Base-by-base conservation (phyloP, 768 basidiomycete species). In the Agrocybe praecox region DNA sequence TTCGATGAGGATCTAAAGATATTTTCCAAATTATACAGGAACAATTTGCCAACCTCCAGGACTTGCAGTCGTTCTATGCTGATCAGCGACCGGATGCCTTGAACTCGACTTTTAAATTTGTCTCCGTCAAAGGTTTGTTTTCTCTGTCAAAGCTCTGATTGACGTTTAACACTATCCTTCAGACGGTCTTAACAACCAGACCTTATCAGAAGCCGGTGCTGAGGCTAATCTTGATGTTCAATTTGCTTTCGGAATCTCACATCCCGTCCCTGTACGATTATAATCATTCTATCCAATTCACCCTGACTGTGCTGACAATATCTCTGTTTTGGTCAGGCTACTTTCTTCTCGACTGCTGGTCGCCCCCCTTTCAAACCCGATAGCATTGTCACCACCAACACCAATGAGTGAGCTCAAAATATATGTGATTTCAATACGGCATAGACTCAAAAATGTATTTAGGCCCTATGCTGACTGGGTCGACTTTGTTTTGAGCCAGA, bases 211-310 rank as follows among this genome's bases (percentile, higher is more conserved):
- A 14, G 83, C 88, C 15, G 88, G 88, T 1, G 63, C 55, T 3
- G 90, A 92, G 67, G 89, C 88, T 2, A 78, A 87, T 59, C 70
- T 90, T 23, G 88, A 90, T 58, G 79, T 80, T 3, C 87, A 90
- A 63, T 87, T 84, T 67, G 86, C 81, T 1, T 86, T 81, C 56
- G 89, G 89, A 18, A 53, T 91, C 23, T 76, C 85, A 5, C 80
- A 79, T 64, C 67, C 67, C 7, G 52, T 67, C 15, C 62, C 63
- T 7, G 63, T 64, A 34, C 33, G 62, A 4, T n/a, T 40, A 15
- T 40, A 6, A 15, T 4, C 4, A 29, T 49, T 11, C 43, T 14
- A 22, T 40, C 19, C 17, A 32, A 18, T 1, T 44, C 18, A n/a
- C 2, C 18, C 9, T 17, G 2, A 8, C n/a, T 53, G 19, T 17